Evolutionary conservation across 768 basidiomycete genomes (phyloP), one percentile per base, ranked within the genome.

Genomic region (Favolaschia claudopus): DNA sequence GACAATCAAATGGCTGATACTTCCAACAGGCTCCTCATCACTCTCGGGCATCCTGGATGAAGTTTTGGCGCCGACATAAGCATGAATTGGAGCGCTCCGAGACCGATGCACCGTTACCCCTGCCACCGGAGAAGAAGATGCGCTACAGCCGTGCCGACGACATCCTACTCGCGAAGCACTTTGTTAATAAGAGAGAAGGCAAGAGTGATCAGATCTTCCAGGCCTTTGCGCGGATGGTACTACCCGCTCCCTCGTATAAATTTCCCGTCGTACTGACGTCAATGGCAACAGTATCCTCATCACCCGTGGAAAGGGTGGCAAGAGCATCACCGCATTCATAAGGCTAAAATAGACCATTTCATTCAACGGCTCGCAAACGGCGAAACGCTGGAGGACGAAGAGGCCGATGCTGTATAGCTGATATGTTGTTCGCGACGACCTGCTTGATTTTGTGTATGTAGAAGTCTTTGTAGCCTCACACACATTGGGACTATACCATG

Each of bases 261-360:
- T 42, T 39, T 50, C 58, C 27, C 34, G 9, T 39, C 55, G 22
- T n/a, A 37, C 37, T 49, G 44, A 54, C 37, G n/a, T 58, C 37
- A 48, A 51, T 49, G n/a, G 22, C 31, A 60, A 17, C 66, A 95
- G 92, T 82, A 93, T 72, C 85, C 92, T 2, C 91, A 93, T 69
- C 93, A 95, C 76, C 93, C 93, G 3, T 95, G 93, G 93, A 95
- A 95, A 71, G 93, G 93, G 14, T 95, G 93, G 93, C 93, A 95
- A 72, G 93, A 95, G 67, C 93, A 94, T 70, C 89, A 93, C 70
- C 85, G 93, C 38, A 92, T 93, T 66, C 93, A 94, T 71, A 94
- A 93, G 69, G 81, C 85, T 13, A 92, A 91, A 69, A 93, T 94
- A 60, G 93, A 93, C 66, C 87, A 93, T 73, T 82, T 91, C 36